Evolutionary conservation across 805 yeast species (phyloP), one percentile per base, ranked within the genome.

Genomic region (Gaillardinia entomophila): DNA sequence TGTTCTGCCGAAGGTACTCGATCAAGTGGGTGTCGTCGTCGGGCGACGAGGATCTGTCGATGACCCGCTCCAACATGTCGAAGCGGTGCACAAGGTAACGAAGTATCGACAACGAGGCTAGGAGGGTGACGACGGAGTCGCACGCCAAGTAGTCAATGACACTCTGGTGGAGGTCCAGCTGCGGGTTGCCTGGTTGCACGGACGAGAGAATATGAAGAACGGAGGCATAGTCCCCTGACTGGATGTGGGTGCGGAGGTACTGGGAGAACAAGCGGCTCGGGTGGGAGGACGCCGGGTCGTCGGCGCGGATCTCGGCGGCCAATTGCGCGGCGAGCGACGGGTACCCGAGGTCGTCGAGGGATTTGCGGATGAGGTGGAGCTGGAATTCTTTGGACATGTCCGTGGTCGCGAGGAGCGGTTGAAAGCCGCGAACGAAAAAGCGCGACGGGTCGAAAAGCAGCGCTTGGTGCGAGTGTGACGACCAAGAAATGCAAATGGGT

Each of bases 261-360:
- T 12, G 24, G 10, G 6, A 6, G 11, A 25, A 6, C 16, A 4
- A 6, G 16, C 12, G 14, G 11, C 12, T 12, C 16, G 11, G 16
- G 16, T 6, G 6, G 16, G 16, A 4, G 24, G 4, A 4, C 11
- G 7, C 12, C 8, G 16, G 12, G 8, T 5, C 3, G n/a, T 3
- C 16, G 17, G 24, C 23, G 6, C 4, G 5, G 16, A 12, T 13
- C 16, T 14, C n/a, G 24, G 16, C 24, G n/a, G 6, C 30, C 8
- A 43, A 27, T 11, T 30, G 19, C 4, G 29, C 36, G 6, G 48
- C 40, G 13, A 43, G 36, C 1, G 34, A 40, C 16, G 33, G 27
- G 14, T 39, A 40, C 6, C 49, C 49, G 3, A 43, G 37, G 10
- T 45, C 49, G 8, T 31, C 33, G 12, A 45, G 40, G 12, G 48